These are phyloP conservation scores for Boletus mariae DNA, from an alignment of 1,284 basidiomycete genomes.

Conservation along the genomic window DNA sequence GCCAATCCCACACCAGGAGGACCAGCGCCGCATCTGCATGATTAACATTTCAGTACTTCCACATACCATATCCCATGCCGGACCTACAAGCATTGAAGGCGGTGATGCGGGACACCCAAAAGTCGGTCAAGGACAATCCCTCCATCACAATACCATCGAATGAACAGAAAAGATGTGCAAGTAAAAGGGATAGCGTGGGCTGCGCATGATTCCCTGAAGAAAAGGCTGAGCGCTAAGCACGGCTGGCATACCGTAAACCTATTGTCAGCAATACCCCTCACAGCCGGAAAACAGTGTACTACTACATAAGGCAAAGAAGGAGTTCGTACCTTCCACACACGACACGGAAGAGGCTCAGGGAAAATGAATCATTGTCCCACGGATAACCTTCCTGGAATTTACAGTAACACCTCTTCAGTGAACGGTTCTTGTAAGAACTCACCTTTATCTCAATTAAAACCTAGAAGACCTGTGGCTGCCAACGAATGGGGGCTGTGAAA, in stretches of 20 bases:
- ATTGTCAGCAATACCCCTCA: background rate
- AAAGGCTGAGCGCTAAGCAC: background rate
- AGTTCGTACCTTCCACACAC: background rate
- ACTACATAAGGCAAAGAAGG: background rate
- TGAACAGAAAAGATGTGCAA: background rate
- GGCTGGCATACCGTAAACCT: background rate
- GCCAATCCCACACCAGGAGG: constrained; percentile 13
- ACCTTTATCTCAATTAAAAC: background rate
- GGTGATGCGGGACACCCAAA: constrained; percentile 9
- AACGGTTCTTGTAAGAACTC: background rate
- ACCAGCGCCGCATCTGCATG: constrained; percentile 5
- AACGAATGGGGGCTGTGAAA: background rate
- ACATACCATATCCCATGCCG: too few species aligned
- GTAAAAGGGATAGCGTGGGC: background rate
- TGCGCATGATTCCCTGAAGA: background rate
- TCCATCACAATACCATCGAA: constrained; percentile 5
- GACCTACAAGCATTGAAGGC: constrained; percentile 13
- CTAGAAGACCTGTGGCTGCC: background rate
- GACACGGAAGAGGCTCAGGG: background rate
- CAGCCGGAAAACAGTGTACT: background rate
- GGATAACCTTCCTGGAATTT: background rate
- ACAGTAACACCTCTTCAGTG: background rate
- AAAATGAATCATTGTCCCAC: background rate
- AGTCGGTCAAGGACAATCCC: constrained; percentile 1
- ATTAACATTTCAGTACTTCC: background rate